Evolutionary conservation across 2,329 filamentous ascomycete species (phyloP).

Genomic region (Ceratocystis eucalypticola): DNA sequence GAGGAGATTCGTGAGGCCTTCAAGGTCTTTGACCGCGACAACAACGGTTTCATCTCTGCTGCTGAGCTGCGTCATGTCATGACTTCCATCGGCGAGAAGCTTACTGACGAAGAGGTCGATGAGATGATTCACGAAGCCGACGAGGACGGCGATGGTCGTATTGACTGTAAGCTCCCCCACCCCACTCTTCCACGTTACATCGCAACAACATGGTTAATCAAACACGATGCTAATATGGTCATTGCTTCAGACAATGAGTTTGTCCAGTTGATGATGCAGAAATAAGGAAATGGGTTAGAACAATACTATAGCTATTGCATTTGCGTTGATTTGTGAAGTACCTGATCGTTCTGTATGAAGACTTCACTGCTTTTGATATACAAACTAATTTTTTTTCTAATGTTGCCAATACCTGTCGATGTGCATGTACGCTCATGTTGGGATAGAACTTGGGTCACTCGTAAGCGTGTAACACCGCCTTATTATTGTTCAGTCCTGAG

Average conservation of each 20-base stretch:
- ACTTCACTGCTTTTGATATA: neutral
- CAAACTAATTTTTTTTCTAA: neutral
- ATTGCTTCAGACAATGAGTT: slow-evolving; percentile 64
- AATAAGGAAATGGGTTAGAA: slow-evolving; percentile 39
- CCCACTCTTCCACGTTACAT: neutral
- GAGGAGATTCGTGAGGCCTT: slow-evolving; percentile 83
- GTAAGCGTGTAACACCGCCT: neutral
- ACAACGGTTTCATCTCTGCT: slow-evolving; percentile 83
- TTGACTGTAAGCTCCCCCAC: slow-evolving; percentile 53
- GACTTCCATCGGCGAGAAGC: slow-evolving; percentile 84
- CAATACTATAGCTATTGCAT: slow-evolving; percentile 9
- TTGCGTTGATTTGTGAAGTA: slow-evolving; percentile 12
- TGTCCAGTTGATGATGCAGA: slow-evolving; percentile 92
- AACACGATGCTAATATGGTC: neutral
- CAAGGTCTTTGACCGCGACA: slow-evolving; percentile 81
- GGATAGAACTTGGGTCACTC: neutral
- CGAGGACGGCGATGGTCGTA: slow-evolving; percentile 77
- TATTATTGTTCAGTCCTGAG: neutral
- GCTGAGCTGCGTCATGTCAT: slow-evolving; percentile 81
- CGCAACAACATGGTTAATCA: slow-evolving; percentile 23
- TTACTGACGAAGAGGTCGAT: slow-evolving; percentile 80
- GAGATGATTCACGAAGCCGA: slow-evolving; percentile 90
- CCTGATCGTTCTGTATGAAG: neutral
- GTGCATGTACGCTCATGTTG: neutral
- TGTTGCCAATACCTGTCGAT: neutral